A percentile compares a stretch with the other conserved stretches of the same genome.
Conservation (phyloP, 2,329 filamentous ascomycete genomes). For the Biscogniauxia marginata region DNA sequence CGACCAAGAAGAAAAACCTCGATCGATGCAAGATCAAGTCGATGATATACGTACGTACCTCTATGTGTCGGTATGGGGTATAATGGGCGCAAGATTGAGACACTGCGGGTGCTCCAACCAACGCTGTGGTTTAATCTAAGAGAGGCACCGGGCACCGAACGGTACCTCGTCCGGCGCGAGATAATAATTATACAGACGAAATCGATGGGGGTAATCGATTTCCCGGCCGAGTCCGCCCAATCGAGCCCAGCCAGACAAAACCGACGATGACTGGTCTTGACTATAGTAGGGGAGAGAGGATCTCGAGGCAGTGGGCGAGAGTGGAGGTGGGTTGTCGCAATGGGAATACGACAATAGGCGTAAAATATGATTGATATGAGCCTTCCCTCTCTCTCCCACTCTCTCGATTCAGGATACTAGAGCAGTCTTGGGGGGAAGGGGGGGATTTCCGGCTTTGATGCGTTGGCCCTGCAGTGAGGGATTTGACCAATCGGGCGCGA, state of each 20-base stretch:
- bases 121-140: not conserved
- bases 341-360: not conserved
- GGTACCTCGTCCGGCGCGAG: not conserved
- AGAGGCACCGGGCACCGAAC: not conserved
- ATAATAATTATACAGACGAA: not conserved
- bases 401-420: not conserved
- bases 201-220: not conserved
- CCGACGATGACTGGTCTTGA: not conserved
- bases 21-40: not conserved
- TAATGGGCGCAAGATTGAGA: not conserved
- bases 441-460: conserved; percentile 20
- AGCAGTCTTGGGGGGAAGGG: not conserved
- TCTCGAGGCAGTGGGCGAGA: not conserved
- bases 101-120: not conserved
- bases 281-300: not conserved
- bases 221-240: not conserved
- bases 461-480: conserved; percentile 28
- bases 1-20: not conserved
- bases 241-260: not conserved
- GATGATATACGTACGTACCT: not conserved
- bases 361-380: not conserved
- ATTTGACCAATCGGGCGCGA: conserved; percentile 20
- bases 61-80: not conserved
- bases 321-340: not conserved
- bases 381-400: not conserved